These are phyloP conservation scores for Balakata baccata DNA, from an alignment of 345 rosid genomes.

Conservation along the genomic window DNA sequence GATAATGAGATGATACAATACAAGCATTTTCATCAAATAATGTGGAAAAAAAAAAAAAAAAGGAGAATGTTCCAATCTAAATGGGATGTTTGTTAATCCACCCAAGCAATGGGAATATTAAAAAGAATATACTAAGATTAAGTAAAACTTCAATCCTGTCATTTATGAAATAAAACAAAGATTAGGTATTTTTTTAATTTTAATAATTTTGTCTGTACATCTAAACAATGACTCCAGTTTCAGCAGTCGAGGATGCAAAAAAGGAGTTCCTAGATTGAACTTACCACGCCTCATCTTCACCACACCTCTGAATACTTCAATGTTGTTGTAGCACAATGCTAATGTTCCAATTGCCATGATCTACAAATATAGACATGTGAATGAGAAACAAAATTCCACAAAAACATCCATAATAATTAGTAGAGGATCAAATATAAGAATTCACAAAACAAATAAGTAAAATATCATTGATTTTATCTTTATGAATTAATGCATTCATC, in stretches of 20 bases:
- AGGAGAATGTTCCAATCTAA: not conserved
- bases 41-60: not conserved
- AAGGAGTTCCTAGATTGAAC: constrained; percentile 19
- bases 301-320: constrained; percentile 89
- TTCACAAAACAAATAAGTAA: not conserved
- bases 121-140: not conserved
- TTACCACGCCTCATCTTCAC: constrained; percentile 98
- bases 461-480: not conserved
- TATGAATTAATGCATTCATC: not conserved
- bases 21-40: not conserved
- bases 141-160: not conserved
- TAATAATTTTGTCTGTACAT: not conserved
- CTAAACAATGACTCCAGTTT: not conserved
- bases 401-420: constrained; percentile 1
- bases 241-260: not conserved
- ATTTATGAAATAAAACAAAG: not conserved
- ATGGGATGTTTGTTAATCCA: not conserved
- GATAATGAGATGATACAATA: not conserved
- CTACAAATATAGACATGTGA: constrained; percentile 44
- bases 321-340: constrained; percentile 82
- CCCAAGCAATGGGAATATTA: not conserved
- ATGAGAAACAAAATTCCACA: constrained; percentile 16
- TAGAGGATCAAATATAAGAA: constrained; percentile 1
- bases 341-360: constrained; percentile 96
- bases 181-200: not conserved